These are phyloP conservation scores for Malassezia obtusa DNA, from an alignment of 1,284 basidiomycete species.

Conservation along the genomic window DNA sequence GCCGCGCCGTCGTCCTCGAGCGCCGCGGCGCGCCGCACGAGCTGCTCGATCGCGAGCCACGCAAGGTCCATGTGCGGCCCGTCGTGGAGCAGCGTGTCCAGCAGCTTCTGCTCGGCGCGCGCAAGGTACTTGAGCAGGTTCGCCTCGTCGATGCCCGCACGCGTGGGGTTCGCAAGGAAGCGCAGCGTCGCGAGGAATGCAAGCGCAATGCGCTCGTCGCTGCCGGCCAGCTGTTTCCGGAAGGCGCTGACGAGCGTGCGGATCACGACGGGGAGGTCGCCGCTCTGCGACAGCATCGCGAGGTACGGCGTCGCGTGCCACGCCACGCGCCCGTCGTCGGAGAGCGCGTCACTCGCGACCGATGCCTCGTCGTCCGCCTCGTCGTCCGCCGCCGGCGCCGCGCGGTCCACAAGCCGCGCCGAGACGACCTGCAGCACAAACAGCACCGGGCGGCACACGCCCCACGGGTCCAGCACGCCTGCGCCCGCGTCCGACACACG, in stretches of 20 bases:
- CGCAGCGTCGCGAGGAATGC: slow-evolving; percentile 17
- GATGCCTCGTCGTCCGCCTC: background rate
- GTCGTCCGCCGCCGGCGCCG: background rate
- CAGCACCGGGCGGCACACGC: slow-evolving; percentile 6
- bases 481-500: background rate
- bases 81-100: background rate
- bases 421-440: slow-evolving; percentile 9
- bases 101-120: slow-evolving; percentile 17
- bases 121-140: slow-evolving; percentile 28
- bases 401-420: slow-evolving; percentile 1
- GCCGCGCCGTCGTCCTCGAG: no score
- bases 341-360: background rate
- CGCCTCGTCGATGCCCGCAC: slow-evolving; percentile 28
- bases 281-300: slow-evolving; percentile 20
- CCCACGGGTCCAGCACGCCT: slow-evolving; percentile 11
- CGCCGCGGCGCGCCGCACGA: background rate
- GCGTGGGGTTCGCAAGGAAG: slow-evolving; percentile 19
- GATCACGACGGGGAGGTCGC: slow-evolving; percentile 18
- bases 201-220: background rate
- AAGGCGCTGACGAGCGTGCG: background rate
- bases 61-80: background rate
- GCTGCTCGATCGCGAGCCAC: slow-evolving; percentile 7
- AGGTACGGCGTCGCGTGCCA: slow-evolving; percentile 14
- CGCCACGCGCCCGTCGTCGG: background rate
- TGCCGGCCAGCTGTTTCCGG: slow-evolving; percentile 8